Evolutionary conservation across 495 filamentous ascomycete genomes (phyloP), one percentile per base, ranked within the genome.

Genomic region (Penicillium steckii): DNA sequence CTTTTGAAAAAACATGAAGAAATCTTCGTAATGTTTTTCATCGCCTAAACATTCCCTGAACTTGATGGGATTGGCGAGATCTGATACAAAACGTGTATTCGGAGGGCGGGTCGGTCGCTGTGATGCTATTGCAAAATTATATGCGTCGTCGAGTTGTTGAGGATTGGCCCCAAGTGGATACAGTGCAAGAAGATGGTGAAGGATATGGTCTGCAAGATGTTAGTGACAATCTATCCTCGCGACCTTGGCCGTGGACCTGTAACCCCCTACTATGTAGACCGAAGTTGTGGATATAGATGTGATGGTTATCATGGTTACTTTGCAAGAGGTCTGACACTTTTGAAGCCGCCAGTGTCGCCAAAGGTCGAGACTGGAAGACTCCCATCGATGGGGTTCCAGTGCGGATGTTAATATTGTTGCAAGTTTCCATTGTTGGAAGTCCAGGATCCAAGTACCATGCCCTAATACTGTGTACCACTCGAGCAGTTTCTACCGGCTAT

Each of bases 1-100:
- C 1, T 51, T 50, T 48, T 71, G 55, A 53, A 76, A 76, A 46
- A 67, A 76, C 1, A 25, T 35, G 10, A 72, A 59, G 50, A 62
- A 73, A 40, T 65, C 70, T 24, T 52, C 42, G 46, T 75, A 75
- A 43, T 74, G 56, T 22, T 55, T 33, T 3, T 53, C 49, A 8
- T 60, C 37, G 1, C 55, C 52, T 13, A 71, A 55, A 44, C 32
- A 52, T 17, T 26, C 15, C 30, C 32, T 45, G 51, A 74, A 74
- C 13, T 53, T 54, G 1, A 32, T 45, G 3, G 57, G 51, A 52
- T 71, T 60, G 29, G 45, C 23, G 23, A 74, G 44, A 21, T 61
- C 41, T n/a, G 46, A 38, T 27, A 72, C 52, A 8, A 59, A 24
- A 22, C 47, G 27, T 6, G 10, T 7, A 56, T 73, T 61, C 1